Evolutionary conservation across 2,329 filamentous ascomycete species (phyloP), one percentile per base, ranked within the genome.

Genomic region (Phyllosticta capitalensis): DNA sequence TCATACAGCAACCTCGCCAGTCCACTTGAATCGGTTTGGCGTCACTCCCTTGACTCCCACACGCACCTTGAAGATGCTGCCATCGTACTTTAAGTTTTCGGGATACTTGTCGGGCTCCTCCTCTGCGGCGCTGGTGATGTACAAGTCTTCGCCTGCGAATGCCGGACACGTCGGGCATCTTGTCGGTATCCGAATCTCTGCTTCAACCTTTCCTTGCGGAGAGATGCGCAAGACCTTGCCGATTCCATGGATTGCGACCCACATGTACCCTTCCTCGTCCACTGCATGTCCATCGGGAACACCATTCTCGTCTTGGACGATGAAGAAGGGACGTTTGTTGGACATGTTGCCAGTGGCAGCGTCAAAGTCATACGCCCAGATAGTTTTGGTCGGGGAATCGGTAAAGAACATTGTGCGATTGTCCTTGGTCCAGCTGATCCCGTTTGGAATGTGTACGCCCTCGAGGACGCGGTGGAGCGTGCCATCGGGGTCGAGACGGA

Each of bases 181-280:
- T 12, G 91, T 95, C 4, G 91, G 90, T 64, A 95, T 76, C 59
- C 77, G 79, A 63, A 96, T 79, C 75, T 90, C 83, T 6, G 89
- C 90, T 5, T 92, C 78, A 28, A 95, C 74, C 67, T 85, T 76
- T 2, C 90, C 90, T 55, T 81, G 72, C 4, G 85, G 83, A 54
- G 81, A 83, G 67, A 96, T 86, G 70, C 88, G 84, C 64, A 95
- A 75, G 22, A 96, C 89, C 62, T 84, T 82, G 61, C 82, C 78
- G 63, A 87, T 88, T 58, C 90, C 90, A 69, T 90, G 94, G n/a
- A 94, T 79, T 7, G 90, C 89, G 62, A 88, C 86, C 92, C 92
- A 96, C 67, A 96, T 80, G 75, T 88, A 87, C n/a, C 90, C 91
- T 58, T 95, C 84, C 51, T 81, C 82, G 69, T 96, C 92, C 67